phyloP scores from a whole-genome alignment of 2,329 filamentous ascomycete genomes.

The Ceratocystis colombiana region DNA sequence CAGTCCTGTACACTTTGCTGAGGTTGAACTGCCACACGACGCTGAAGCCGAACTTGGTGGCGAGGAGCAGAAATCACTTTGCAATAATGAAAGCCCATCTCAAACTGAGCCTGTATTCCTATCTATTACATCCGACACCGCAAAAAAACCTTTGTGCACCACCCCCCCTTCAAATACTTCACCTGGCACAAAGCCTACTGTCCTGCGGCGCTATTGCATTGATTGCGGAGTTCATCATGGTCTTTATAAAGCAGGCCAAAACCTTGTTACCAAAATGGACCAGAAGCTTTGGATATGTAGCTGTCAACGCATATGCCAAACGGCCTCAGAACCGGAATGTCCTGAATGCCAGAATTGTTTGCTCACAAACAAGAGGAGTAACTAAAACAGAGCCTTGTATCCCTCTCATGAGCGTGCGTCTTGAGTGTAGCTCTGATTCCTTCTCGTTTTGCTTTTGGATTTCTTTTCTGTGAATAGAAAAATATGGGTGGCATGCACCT shows the following conservation, averaged over 20 bases:
- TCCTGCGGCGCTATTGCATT: slow-evolving; percentile 37
- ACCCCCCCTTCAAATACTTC: neutral
- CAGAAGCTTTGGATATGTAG: slow-evolving; percentile 36
- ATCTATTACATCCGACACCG: neutral
- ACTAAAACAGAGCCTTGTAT: too few species aligned
- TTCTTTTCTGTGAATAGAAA: slow-evolving; percentile 6
- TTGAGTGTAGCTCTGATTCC: neutral
- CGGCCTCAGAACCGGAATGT: slow-evolving; percentile 33
- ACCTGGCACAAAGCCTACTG: slow-evolving; percentile 25
- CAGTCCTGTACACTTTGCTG: slow-evolving; percentile 35
- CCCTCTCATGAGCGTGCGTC: neutral
- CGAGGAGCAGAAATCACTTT: neutral
- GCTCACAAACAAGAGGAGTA: too few species aligned
- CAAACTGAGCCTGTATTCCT: neutral
- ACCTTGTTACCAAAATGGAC: slow-evolving; percentile 34
- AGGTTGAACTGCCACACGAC: slow-evolving; percentile 31
- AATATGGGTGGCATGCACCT: neutral
- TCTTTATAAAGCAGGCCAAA: slow-evolving; percentile 34
- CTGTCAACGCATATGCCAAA: slow-evolving; percentile 34
- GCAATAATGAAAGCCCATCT: too few species aligned
- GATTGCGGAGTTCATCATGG: slow-evolving; percentile 36
- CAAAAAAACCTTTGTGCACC: neutral
- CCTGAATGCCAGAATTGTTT: slow-evolving; percentile 32
- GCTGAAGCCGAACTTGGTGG: neutral
- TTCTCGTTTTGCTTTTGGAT: neutral